Base-by-base conservation (phyloP, 352 stramenopile species). In the Saprolegnia parasitica region DNA sequence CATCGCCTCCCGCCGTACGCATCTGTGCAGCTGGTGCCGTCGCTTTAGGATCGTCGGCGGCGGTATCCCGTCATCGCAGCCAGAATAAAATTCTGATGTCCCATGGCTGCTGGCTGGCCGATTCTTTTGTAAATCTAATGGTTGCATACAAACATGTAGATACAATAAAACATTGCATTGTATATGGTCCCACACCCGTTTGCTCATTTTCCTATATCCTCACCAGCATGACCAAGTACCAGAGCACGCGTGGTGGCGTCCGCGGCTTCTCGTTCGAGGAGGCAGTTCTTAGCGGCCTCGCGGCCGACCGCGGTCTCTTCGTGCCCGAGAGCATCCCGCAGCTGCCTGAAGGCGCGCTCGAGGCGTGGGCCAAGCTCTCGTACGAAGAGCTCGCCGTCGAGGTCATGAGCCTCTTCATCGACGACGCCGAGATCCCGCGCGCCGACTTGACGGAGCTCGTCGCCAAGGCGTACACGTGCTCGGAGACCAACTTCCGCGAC, bases 381-480 rank as follows among this genome's bases (percentile, higher is more conserved):
- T 99, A 98, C 79, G 79, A 95, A 65, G 91, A 98, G 52, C 79
- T 99, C 63, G 92, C 96, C 0, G 84, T 95, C 35, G 85, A 98
- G 63, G 89, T 99, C 58, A 98, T 99, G 86, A 84, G 86, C 0
- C 91, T 98, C 61, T 99, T 98, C 83, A 97, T 99, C 57, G 86
- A 95, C 67, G 87, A 97, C 45, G 86, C 91, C 74, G 92, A 99
- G 79, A 96, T 99, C 67, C 96, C 95, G 11, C 80, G 77, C 10
- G 73, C 77, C 3, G 86, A 98, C 63, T 85, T 99, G 57, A 71
- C 79, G 55, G 79, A 87, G 32, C 93, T 99, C 73, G 86, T 99
- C 56, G 76, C 89, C 62, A 91, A 91, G 77, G 98, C 90, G 72
- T 98, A 98, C 82, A 93, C 84, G 70, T 35, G 52, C 32, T 24